These are phyloP conservation scores for Pistacia atlantica DNA, from an alignment of 345 rosid species.

Conservation along the genomic window DNA sequence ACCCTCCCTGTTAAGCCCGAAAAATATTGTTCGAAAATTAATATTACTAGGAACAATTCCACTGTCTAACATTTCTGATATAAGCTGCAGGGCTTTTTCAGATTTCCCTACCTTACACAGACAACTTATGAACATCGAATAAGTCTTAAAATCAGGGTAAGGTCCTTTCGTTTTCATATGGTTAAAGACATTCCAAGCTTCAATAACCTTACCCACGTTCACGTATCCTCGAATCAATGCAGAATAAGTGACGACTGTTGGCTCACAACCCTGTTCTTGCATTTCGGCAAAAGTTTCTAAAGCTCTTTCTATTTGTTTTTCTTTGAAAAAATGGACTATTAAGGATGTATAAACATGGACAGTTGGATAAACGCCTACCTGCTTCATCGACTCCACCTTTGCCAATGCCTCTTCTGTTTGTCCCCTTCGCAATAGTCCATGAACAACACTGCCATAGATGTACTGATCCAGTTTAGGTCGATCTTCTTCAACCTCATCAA, in stretches of 20 bases:
- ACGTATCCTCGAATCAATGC: constrained; percentile 69
- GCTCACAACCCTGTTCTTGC: constrained; percentile 54
- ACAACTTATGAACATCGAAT: constrained; percentile 61
- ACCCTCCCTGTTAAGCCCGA: constrained; percentile 74
- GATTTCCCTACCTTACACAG: constrained; percentile 63
- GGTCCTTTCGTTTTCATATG: constrained; percentile 52
- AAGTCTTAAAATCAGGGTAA: constrained; percentile 72
- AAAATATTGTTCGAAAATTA: constrained; percentile 64
- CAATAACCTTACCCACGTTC: constrained; percentile 47
- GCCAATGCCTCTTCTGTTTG: constrained; percentile 56
- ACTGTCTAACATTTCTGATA: constrained; percentile 57
- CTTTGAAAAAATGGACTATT: constrained; percentile 64
- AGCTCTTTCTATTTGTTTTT: constrained; percentile 55
- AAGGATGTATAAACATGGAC: constrained; percentile 79
- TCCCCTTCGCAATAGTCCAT: constrained; percentile 60
- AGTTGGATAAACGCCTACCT: constrained; percentile 50
- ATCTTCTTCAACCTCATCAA: constrained; percentile 42
- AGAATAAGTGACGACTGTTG: constrained; percentile 68
- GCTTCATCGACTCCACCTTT: constrained; percentile 68
- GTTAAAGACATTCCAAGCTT: constrained; percentile 59
- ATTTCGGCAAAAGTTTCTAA: constrained; percentile 48
- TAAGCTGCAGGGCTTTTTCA: constrained; percentile 62
- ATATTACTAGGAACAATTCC: constrained; percentile 68
- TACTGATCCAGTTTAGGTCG: constrained; percentile 45
- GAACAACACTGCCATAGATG: constrained; percentile 68